Evolutionary conservation across 805 yeast species (phyloP).

Genomic region (Wickerhamiella alocasiicola): DNA sequence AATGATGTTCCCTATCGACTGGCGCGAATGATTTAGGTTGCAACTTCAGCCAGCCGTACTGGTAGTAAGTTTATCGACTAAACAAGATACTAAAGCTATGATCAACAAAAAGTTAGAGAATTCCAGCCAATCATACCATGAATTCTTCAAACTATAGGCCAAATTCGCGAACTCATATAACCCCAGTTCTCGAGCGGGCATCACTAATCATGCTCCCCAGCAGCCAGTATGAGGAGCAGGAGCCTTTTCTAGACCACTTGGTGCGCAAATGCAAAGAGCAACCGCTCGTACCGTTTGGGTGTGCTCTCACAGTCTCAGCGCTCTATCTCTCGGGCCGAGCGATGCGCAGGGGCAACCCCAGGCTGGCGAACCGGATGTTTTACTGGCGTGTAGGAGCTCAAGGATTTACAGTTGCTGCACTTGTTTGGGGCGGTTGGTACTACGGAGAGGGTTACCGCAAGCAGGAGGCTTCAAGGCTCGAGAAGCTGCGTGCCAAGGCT

Average conservation of each 20-base stretch:
- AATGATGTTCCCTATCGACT: too few species aligned
- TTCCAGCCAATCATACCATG: too few species aligned
- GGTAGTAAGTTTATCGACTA: too few species aligned
- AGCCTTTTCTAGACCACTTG: constrained; percentile 20
- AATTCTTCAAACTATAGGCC: too few species aligned
- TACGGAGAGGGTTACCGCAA: constrained; percentile 45
- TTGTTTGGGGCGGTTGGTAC: constrained; percentile 58
- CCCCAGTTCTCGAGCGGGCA: not conserved
- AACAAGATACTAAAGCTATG: too few species aligned
- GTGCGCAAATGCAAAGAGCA: constrained; percentile 55
- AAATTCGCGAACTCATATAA: not conserved
- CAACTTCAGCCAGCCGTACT: too few species aligned
- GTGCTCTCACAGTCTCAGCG: constrained; percentile 67
- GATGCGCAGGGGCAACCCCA: constrained; percentile 56
- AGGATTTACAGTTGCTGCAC: constrained; percentile 68
- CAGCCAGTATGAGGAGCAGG: constrained; percentile 15
- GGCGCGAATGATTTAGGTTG: too few species aligned
- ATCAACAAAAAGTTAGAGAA: too few species aligned
- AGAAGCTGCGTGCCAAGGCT: constrained; percentile 61
- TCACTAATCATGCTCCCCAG: constrained; percentile 12
- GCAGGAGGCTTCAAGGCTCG: constrained; percentile 36
- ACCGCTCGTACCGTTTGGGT: constrained; percentile 80
- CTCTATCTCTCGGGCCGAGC: constrained; percentile 68
- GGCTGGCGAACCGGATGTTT: constrained; percentile 74
- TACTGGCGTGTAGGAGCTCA: constrained; percentile 84